Percentiles rank a stretch among this genome's conserved stretches.
These are phyloP conservation scores for Epithemia pelagica DNA, from an alignment of 108 stramenopile genomes.

Conservation along the genomic window DNA sequence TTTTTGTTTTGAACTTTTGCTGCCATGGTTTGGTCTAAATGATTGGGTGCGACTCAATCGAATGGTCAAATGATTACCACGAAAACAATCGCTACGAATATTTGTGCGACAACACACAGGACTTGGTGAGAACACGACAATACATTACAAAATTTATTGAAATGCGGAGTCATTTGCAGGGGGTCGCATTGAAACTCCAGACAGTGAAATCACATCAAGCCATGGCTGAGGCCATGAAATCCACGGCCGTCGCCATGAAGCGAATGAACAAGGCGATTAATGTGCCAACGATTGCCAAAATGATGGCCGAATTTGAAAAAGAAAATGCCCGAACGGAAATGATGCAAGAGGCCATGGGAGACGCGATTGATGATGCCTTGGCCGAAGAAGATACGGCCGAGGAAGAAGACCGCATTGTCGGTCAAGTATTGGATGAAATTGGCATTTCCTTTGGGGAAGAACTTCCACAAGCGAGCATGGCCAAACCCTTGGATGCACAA, in stretches of 20 bases:
- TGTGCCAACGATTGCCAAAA: slow-evolving; percentile 88
- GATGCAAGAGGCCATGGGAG: slow-evolving; percentile 96
- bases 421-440: slow-evolving; percentile 87
- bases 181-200: slow-evolving; percentile 89
- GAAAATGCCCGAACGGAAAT: slow-evolving; percentile 94
- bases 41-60: too few species aligned
- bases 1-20: too few species aligned
- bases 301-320: slow-evolving; percentile 94
- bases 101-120: too few species aligned
- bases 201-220: slow-evolving; percentile 93
- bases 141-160: slow-evolving; percentile 95
- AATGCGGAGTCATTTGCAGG: slow-evolving; percentile 92
- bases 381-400: slow-evolving; percentile 87
- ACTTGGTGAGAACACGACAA: slow-evolving; percentile 88
- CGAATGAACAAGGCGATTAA: slow-evolving; percentile 94
- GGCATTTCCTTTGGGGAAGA: slow-evolving; percentile 75
- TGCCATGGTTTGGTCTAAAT: too few species aligned
- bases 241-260: slow-evolving; percentile 84
- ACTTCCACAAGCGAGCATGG: slow-evolving; percentile 62
- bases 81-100: too few species aligned
- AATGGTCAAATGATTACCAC: too few species aligned
- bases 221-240: slow-evolving; percentile 91
- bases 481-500: slow-evolving; percentile 20
- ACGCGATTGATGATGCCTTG: slow-evolving; percentile 91
- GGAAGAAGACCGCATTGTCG: slow-evolving; percentile 87